Evolutionary conservation across 805 yeast species (phyloP).

Genomic region (Wickerhamomyces strasburgensis): DNA sequence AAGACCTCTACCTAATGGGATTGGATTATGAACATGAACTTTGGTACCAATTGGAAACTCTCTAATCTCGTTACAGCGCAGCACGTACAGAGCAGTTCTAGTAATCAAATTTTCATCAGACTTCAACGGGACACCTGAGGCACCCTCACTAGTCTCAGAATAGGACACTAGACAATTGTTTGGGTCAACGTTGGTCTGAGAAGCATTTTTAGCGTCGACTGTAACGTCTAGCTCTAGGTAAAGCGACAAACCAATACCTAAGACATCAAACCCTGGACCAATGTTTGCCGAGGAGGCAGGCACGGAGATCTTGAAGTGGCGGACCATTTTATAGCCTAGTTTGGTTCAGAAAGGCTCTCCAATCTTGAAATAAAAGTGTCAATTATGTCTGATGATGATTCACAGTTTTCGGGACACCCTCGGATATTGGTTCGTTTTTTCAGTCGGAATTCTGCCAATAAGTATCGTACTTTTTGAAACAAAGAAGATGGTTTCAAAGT

Average conservation of each 20-base stretch:
- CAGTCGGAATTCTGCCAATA: not conserved
- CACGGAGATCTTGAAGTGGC: slow-evolving; percentile 60
- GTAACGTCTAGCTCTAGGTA: slow-evolving; percentile 66
- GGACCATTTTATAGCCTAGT: slow-evolving; percentile 29
- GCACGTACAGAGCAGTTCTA: slow-evolving; percentile 84
- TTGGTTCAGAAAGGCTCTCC: not conserved
- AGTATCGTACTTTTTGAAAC: no score
- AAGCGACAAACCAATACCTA: slow-evolving; percentile 83
- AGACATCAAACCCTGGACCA: slow-evolving; percentile 97
- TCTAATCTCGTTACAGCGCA: slow-evolving; percentile 74
- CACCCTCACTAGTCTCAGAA: slow-evolving; percentile 69
- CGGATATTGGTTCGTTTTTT: no score
- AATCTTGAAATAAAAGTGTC: no score
- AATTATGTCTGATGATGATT: no score
- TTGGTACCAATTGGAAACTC: slow-evolving; percentile 81
- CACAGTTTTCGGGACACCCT: no score
- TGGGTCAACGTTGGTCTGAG: slow-evolving; percentile 51
- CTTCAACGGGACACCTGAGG: slow-evolving; percentile 68
- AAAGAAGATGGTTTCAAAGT: no score
- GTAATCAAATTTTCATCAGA: slow-evolving; percentile 85
- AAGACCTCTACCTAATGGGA: slow-evolving; percentile 93
- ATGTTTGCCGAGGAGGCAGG: slow-evolving; percentile 98
- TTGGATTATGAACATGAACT: slow-evolving; percentile 80
- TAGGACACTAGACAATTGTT: slow-evolving; percentile 67
- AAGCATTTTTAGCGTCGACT: slow-evolving; percentile 47